Evolutionary conservation across 441 rosid species (phyloP), one percentile per base, ranked within the genome.

Genomic region (Lepidium campestre): DNA sequence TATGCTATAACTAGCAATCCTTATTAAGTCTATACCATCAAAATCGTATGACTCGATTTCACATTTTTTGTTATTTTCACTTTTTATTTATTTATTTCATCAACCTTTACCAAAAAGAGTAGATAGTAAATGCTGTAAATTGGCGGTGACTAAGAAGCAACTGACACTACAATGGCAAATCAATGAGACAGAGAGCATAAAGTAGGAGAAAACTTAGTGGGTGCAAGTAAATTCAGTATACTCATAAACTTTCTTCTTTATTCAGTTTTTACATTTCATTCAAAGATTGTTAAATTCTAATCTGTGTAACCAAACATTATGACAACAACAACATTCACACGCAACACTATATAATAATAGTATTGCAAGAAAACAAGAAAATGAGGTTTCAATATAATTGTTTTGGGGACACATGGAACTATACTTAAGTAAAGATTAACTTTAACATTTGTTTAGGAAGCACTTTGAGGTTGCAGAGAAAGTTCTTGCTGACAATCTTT

Each of bases 101-200:
- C 4, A 72, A 36, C 20, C 29, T 52, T 59, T 66, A 8, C 76
- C 52, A 59, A 44, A 72, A 59, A 42, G 20, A 65, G 44, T 23
- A 58, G 42, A 52, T 42, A 65, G 62, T 72, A 65, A 72, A 66
- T 65, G 76, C 57, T 72, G 57, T 59, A 18, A 44, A 72, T 50
- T 36, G 41, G 71, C 67, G 67, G 76, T 72, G 76, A 66, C 56
- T 58, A 52, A 59, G 25, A 41, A 50, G 57, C 49, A 65, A 32
- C 54, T 57, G 47, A 22, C 55, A 57, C 34, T 10, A 65, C 10
- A 15, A 52, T 20, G n/a, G 29, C 67, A 56, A 47, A 48, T 15
- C 37, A 64, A 39, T 17, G 71, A 65, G 62, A 65, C 67, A 72
- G 55, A 72, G 66, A 58, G 55, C 62, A 72, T 50, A 34, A 39